These are phyloP conservation scores for Haberlea rhodopensis DNA, from an alignment of 257 asterid genomes.

Conservation along the genomic window DNA sequence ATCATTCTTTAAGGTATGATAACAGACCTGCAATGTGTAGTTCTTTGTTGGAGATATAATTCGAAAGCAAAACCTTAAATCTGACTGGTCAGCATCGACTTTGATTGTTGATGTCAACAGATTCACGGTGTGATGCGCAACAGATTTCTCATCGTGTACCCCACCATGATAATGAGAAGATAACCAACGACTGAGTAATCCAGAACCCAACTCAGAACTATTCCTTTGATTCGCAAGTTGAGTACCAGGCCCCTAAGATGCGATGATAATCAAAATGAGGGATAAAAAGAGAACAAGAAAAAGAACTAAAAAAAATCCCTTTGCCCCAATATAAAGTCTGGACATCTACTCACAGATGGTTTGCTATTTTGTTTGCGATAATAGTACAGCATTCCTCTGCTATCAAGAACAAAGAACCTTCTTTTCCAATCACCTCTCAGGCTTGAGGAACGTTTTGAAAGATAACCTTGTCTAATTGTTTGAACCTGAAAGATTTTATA, in stretches of 20 bases:
- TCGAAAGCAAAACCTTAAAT: constrained; percentile 96
- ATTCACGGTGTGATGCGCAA: constrained; percentile 98
- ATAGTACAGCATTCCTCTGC: constrained; percentile 98
- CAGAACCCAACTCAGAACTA: constrained; percentile 98
- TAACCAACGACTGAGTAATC: constrained; percentile 95
- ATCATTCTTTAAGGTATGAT: constrained; percentile 18
- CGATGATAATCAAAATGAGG: constrained; percentile 14
- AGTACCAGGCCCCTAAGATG: constrained; percentile 70
- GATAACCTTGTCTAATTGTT: constrained; percentile 98
- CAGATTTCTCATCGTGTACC: constrained; percentile 97
- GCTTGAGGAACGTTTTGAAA: constrained; percentile 92
- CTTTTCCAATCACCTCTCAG: constrained; percentile 99
- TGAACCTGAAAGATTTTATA: constrained; percentile 69
- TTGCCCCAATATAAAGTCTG: constrained; percentile 1
- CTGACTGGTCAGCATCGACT: constrained; percentile 98
- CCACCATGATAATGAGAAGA: constrained; percentile 98
- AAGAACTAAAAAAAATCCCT: background rate
- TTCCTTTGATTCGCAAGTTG: constrained; percentile 91
- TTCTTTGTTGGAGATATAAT: constrained; percentile 98
- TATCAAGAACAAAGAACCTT: constrained; percentile 98
- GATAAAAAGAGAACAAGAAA: constrained; percentile 2
- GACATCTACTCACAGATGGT: constrained; percentile 80
- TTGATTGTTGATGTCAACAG: constrained; percentile 95
- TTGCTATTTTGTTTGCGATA: constrained; percentile 95
- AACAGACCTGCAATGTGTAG: constrained; percentile 91